Percentiles rank a stretch among this genome's conserved stretches.
phyloP scores from a whole-genome alignment of 208 protist species.

The Trypanosoma cruzi region DNA sequence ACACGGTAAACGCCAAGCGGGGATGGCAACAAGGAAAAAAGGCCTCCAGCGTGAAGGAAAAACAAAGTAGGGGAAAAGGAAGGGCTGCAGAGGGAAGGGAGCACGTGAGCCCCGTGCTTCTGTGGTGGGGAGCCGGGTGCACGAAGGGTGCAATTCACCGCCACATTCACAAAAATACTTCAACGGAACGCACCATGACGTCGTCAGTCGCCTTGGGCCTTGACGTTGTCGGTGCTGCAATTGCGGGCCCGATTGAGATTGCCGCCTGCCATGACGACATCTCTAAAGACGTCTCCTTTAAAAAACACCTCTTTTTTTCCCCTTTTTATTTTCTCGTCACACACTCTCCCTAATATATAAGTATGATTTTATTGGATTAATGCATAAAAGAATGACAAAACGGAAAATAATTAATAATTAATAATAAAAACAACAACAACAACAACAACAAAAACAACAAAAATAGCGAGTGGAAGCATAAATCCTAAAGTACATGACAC shows the following conservation, averaged over 20 bases:
- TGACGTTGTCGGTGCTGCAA: background rate
- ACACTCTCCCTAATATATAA: too few relatives aligned
- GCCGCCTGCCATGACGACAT: background rate
- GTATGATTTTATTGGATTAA: too few relatives aligned
- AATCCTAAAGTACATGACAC: too few relatives aligned
- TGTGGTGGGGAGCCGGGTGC: conserved; percentile 31
- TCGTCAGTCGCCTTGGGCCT: background rate
- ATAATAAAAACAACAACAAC: too few relatives aligned
- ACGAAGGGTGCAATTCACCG: conserved; percentile 28
- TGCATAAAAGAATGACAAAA: too few relatives aligned
- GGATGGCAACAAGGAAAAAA: conserved; percentile 9
- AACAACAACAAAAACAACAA: too few relatives aligned
- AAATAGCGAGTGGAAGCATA: too few relatives aligned
- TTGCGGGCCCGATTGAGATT: conserved; percentile 24
- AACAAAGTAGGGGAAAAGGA: conserved; percentile 4
- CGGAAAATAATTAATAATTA: too few relatives aligned
- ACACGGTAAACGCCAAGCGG: background rate
- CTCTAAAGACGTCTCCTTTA: background rate
- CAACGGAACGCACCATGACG: conserved; percentile 21
- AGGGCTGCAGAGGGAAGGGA: conserved; percentile 4
- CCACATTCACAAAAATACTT: conserved; percentile 33
- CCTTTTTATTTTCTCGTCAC: background rate
- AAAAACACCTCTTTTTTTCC: background rate
- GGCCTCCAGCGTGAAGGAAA: conserved; percentile 7
- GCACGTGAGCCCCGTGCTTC: conserved; percentile 27